phyloP scores from a whole-genome alignment of 2,329 filamentous ascomycete species.

The Scedosporium apiospermum region DNA sequence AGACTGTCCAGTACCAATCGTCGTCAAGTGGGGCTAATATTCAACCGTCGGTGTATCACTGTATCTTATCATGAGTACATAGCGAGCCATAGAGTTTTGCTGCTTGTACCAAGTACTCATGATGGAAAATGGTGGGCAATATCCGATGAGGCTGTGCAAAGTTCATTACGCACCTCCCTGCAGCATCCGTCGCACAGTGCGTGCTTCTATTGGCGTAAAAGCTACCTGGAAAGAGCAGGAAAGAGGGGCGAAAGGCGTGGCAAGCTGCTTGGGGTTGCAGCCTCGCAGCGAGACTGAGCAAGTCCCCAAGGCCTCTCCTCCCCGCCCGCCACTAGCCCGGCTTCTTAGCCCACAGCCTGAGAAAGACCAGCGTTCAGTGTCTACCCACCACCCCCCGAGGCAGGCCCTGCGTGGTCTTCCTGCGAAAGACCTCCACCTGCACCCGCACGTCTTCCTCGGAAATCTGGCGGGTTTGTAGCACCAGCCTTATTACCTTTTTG shows the following conservation, averaged over 20 bases:
- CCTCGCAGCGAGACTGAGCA: conserved; percentile 3
- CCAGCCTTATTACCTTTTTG: conserved; percentile 1
- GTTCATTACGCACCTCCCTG: not conserved
- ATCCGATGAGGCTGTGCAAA: conserved; percentile 2
- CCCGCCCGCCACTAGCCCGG: not conserved
- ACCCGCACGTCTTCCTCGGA: not conserved
- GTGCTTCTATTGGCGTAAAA: not conserved
- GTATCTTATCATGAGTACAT: not conserved
- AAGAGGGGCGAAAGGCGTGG: not conserved
- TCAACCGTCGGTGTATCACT: not conserved
- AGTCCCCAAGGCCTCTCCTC: not conserved
- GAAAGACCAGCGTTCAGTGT: not conserved
- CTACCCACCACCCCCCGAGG: not conserved
- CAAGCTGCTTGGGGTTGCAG: conserved; percentile 3
- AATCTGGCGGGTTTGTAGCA: not conserved
- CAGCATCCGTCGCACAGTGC: not conserved
- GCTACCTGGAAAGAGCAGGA: not conserved
- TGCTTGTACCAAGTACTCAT: not conserved
- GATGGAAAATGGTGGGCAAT: not conserved
- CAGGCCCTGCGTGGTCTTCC: not conserved
- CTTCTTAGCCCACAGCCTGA: conserved; percentile 1
- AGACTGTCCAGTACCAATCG: not conserved
- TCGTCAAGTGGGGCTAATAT: not conserved
- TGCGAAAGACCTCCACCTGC: not conserved
- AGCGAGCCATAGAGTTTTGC: not conserved